Evolutionary conservation across 495 filamentous ascomycete genomes (phyloP).

Genomic region (Tuber umbilicatum): DNA sequence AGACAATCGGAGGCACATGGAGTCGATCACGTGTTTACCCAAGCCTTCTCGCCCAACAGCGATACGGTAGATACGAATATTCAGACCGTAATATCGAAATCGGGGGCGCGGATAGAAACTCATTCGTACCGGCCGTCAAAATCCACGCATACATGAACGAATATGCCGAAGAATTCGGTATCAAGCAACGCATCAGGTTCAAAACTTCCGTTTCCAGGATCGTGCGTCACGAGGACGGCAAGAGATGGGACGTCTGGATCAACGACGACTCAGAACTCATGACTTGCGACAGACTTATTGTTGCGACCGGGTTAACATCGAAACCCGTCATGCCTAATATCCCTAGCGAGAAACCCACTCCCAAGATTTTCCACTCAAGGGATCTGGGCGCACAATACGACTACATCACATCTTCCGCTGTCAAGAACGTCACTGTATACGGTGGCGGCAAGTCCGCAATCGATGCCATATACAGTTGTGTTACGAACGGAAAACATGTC

Average conservation of each 20-base stretch:
- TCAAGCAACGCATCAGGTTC: slow-evolving; percentile 40
- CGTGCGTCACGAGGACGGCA: slow-evolving; percentile 21
- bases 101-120: neutral
- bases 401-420: slow-evolving; percentile 18
- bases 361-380: slow-evolving; percentile 43
- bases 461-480: slow-evolving; percentile 45
- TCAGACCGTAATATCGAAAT: slow-evolving; percentile 10
- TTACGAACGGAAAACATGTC: slow-evolving; percentile 45
- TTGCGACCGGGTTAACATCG: slow-evolving; percentile 46
- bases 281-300: slow-evolving; percentile 43
- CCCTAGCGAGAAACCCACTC: slow-evolving; percentile 30
- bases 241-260: slow-evolving; percentile 34
- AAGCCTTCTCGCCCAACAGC: slow-evolving; percentile 42
- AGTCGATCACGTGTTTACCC: slow-evolving; percentile 48
- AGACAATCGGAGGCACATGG: slow-evolving; percentile 50
- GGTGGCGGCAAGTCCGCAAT: slow-evolving; percentile 48
- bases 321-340: slow-evolving; percentile 44
- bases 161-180: slow-evolving; percentile 41
- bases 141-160: slow-evolving; percentile 16
- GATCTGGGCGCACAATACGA: slow-evolving; percentile 37
- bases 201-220: slow-evolving; percentile 38
- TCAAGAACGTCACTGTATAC: slow-evolving; percentile 43
- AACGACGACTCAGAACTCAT: neutral
- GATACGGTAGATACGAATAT: slow-evolving; percentile 18
- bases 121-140: slow-evolving; percentile 12